These are phyloP conservation scores for Aspergillus terreus DNA, from an alignment of 2,329 filamentous ascomycete genomes.

Conservation along the genomic window DNA sequence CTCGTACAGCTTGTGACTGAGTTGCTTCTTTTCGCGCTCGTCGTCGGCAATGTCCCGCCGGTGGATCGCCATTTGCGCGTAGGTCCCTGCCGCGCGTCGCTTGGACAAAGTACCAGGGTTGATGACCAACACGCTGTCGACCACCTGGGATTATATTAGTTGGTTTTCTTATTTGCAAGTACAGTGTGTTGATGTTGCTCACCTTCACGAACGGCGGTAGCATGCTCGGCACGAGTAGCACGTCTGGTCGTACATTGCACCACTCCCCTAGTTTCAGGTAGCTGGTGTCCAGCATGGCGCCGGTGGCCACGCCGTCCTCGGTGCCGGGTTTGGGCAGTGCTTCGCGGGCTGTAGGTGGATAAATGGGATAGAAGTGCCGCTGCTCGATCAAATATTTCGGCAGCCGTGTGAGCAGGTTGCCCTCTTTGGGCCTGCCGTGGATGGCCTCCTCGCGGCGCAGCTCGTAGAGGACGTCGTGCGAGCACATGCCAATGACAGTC, in stretches of 20 bases:
- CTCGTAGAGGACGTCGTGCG: constrained; percentile 80
- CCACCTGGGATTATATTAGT: constrained; percentile 57
- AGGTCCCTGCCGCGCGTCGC: constrained; percentile 78
- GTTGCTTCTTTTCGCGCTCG: constrained; percentile 55
- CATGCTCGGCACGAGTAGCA: constrained; percentile 77
- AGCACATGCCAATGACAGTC: constrained; percentile 73
- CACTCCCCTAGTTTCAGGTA: constrained; percentile 90
- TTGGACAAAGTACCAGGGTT: constrained; percentile 89
- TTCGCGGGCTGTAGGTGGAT: constrained; percentile 70
- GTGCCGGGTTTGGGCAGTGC: constrained; percentile 63
- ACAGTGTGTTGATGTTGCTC: constrained; percentile 25
- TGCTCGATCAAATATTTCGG: constrained; percentile 81
- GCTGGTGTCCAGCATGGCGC: constrained; percentile 74
- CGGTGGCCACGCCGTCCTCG: constrained; percentile 59
- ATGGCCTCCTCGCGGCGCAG: constrained; percentile 69
- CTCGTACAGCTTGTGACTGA: constrained; percentile 75
- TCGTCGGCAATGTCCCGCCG: constrained; percentile 59
- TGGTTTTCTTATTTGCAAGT: no score
- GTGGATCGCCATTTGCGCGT: constrained; percentile 72
- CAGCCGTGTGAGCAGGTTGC: constrained; percentile 66
- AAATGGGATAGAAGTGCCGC: constrained; percentile 84
- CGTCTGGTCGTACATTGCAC: constrained; percentile 78
- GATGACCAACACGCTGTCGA: constrained; percentile 83
- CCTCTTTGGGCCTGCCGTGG: constrained; percentile 53
- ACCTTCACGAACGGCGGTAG: constrained; percentile 87